phyloP scores from a whole-genome alignment of 495 filamentous ascomycete genomes.

The Chaetomium cochliodes region DNA sequence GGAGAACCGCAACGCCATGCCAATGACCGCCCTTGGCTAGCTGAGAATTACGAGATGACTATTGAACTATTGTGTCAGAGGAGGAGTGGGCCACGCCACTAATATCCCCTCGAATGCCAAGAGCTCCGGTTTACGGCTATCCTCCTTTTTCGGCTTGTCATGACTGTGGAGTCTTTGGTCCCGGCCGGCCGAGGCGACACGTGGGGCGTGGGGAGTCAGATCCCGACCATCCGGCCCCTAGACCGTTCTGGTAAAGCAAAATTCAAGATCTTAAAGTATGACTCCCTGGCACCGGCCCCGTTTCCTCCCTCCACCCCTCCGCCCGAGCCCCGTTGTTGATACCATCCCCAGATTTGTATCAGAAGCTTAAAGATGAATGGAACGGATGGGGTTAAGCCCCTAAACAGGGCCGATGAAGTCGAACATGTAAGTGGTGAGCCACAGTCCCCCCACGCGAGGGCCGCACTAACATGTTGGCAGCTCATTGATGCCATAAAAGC shows the following conservation, averaged over 20 bases:
- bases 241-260: constrained; percentile 4
- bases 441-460: background rate
- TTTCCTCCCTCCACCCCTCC: constrained; percentile 6
- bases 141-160: constrained; percentile 7
- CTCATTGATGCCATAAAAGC: constrained; percentile 70
- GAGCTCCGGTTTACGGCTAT: constrained; percentile 9
- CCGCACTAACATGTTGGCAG: constrained; percentile 41
- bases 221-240: constrained; percentile 14
- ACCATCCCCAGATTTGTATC: background rate
- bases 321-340: constrained; percentile 12
- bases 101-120: no score
- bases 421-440: constrained; percentile 50
- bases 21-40: no score
- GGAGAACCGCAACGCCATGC: no score
- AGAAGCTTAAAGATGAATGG: constrained; percentile 26
- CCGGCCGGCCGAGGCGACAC: constrained; percentile 15
- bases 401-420: constrained; percentile 37
- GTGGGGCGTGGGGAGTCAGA: constrained; percentile 10
- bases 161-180: constrained; percentile 9
- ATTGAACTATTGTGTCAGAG: no score
- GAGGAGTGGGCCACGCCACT: no score
- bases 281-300: background rate
- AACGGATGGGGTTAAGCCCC: constrained; percentile 21
- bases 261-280: constrained; percentile 1
- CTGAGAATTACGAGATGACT: no score